phyloP scores from a whole-genome alignment of 768 basidiomycete genomes.

The Kondoa subrosea region DNA sequence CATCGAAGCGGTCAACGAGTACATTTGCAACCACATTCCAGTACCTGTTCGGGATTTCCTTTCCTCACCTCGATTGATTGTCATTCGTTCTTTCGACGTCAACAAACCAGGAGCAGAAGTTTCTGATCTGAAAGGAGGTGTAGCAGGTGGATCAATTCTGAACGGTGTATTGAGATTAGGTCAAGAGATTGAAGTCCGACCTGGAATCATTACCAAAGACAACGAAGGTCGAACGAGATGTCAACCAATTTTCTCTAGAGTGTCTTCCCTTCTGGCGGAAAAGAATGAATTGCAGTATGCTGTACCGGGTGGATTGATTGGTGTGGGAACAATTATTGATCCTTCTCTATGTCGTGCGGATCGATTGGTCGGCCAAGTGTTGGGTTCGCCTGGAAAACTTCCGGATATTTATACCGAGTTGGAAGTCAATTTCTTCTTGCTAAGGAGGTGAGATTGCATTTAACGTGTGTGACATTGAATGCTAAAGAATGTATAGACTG shows the following conservation, averaged over 20 bases:
- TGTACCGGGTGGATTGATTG: constrained; percentile 92
- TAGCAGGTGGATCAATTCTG: constrained; percentile 90
- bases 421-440: constrained; percentile 82
- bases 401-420: constrained; percentile 86
- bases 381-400: constrained; percentile 83
- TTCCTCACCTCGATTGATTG: constrained; percentile 79
- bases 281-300: constrained; percentile 86
- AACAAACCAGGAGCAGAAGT: constrained; percentile 98
- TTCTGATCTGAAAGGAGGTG: constrained; percentile 91
- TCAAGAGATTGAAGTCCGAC: constrained; percentile 87
- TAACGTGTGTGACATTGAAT: background rate
- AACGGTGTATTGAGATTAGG: constrained; percentile 79
- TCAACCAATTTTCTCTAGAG: constrained; percentile 78
- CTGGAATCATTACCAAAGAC: constrained; percentile 93
- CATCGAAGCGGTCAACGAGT: constrained; percentile 97
- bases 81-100: constrained; percentile 98
- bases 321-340: constrained; percentile 86
- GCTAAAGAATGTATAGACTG: constrained; percentile 31
- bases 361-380: constrained; percentile 86
- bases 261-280: constrained; percentile 86
- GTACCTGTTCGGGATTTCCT: constrained; percentile 86
- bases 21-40: constrained; percentile 91
- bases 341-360: constrained; percentile 94
- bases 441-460: constrained; percentile 44
- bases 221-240: constrained; percentile 73